Evolutionary conservation across 169 alveolate genomes (phyloP).

Genomic region (Plasmodium malariae): DNA sequence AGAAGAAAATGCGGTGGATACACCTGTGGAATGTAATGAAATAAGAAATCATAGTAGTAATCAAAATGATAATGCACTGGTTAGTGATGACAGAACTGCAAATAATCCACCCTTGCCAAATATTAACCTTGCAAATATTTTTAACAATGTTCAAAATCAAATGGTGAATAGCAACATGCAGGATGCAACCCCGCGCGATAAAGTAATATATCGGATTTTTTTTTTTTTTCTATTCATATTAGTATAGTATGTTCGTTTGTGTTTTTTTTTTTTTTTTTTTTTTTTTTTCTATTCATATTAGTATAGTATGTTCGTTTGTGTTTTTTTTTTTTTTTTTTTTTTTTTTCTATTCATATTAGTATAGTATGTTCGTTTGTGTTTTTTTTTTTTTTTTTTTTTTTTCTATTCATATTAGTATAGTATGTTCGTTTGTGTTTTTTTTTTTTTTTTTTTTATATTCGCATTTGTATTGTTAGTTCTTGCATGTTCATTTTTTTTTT

Average conservation of each 20-base stretch:
- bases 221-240: neutral
- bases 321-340: no score
- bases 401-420: neutral
- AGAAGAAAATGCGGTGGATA: neutral
- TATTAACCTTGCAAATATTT: slow-evolving; percentile 30
- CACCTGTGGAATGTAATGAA: neutral
- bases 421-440: no score
- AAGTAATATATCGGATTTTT: neutral
- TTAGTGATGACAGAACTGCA: neutral
- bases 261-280: neutral
- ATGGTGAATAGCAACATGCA: neutral
- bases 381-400: neutral
- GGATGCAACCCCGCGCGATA: slow-evolving; percentile 36
- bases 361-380: neutral
- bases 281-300: neutral
- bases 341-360: neutral
- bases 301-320: no score
- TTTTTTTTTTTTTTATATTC: neutral
- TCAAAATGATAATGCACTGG: neutral
- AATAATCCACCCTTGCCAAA: slow-evolving; percentile 26
- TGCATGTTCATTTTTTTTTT: neutral
- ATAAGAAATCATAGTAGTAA: neutral
- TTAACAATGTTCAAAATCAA: slow-evolving; percentile 40
- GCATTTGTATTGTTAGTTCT: neutral
- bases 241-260: neutral